Conservation (phyloP, 345 rosid species). For the Boechera retrofracta region DNA sequence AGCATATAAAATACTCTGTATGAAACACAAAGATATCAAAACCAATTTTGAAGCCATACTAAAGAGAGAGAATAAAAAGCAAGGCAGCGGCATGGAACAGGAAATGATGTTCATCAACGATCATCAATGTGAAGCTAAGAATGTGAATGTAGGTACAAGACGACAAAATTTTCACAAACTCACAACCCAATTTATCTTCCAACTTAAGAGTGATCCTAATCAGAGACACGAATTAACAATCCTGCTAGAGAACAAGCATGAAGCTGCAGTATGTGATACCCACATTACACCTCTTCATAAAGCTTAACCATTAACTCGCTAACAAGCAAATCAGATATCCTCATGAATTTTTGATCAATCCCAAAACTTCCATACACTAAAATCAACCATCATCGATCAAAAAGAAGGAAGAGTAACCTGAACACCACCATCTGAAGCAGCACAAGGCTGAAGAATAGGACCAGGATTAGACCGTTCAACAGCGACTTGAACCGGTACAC, state of each 20-base stretch:
- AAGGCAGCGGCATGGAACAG: neutral
- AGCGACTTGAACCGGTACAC: constrained; percentile 81
- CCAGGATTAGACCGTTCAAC: constrained; percentile 70
- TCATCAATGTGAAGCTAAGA: neutral
- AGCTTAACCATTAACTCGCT: neutral
- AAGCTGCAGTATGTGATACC: neutral
- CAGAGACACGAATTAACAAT: constrained; percentile 11
- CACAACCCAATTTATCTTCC: constrained; percentile 4
- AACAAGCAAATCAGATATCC: neutral
- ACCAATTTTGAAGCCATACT: neutral
- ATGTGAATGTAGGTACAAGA: neutral
- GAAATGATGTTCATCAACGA: neutral
- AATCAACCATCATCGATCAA: neutral
- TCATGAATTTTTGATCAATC: neutral
- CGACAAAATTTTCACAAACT: neutral
- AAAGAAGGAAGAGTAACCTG: constrained; percentile 56
- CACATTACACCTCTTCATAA: neutral
- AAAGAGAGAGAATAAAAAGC: neutral
- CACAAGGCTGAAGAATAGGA: constrained; percentile 69
- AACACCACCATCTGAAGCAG: constrained; percentile 83
- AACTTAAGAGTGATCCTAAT: neutral
- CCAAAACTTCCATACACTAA: neutral
- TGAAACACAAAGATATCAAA: neutral
- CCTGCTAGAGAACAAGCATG: constrained; percentile 23
- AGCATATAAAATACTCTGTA: neutral